These are phyloP conservation scores for Pelargonium fulgidum DNA, from an alignment of 441 rosid genomes.

Conservation along the genomic window DNA sequence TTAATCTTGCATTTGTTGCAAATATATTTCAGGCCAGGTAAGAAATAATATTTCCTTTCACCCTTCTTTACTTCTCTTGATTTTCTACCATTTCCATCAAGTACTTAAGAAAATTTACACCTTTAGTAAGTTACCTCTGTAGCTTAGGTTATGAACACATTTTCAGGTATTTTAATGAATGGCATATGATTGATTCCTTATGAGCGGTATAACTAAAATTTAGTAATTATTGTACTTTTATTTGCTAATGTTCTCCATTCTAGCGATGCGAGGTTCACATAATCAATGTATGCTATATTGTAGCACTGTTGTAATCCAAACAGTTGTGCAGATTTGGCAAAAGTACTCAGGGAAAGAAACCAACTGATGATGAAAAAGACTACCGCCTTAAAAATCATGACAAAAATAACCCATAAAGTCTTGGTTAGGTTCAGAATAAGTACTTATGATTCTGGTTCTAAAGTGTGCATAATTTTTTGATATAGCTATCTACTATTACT, in stretches of 20 bases:
- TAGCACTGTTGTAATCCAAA: background rate
- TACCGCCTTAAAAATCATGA: background rate
- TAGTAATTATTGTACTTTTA: background rate
- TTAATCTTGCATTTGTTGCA: constrained; percentile 95
- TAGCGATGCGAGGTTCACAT: background rate
- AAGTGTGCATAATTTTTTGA: background rate
- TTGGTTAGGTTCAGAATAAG: background rate
- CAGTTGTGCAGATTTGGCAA: background rate
- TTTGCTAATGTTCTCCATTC: background rate
- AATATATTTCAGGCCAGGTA: constrained; percentile 93
- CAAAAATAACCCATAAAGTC: background rate
- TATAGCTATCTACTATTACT: background rate
- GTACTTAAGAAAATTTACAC: background rate
- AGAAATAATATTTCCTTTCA: constrained; percentile 5
- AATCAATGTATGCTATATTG: background rate
- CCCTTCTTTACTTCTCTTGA: background rate
- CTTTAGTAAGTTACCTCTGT: background rate
- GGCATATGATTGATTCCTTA: background rate
- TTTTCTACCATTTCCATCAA: background rate
- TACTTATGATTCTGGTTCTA: background rate
- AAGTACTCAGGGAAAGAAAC: background rate
- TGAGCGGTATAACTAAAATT: background rate
- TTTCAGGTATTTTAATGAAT: too few relatives aligned
- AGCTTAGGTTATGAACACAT: background rate
- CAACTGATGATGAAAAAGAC: constrained; percentile 1